A percentile compares a stretch with the other conserved stretches of the same genome.
phyloP scores from a whole-genome alignment of 2,329 filamentous ascomycete genomes.

The Penicillium occitanis region DNA sequence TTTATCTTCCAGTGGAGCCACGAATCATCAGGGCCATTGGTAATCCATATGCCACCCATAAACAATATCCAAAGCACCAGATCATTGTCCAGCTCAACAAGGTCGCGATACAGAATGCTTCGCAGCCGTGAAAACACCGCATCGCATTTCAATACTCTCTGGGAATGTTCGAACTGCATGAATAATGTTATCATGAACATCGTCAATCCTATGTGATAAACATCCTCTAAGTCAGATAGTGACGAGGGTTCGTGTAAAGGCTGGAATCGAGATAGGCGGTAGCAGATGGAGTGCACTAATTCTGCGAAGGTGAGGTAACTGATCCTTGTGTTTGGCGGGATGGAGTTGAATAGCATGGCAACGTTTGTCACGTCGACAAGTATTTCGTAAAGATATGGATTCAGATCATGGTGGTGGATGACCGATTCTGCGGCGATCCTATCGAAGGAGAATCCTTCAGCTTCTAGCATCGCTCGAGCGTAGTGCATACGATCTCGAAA shows the following conservation, averaged over 20 bases:
- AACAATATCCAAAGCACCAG: constrained; percentile 17
- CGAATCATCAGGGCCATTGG: not conserved
- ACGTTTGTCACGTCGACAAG: constrained; percentile 13
- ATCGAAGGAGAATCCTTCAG: constrained; percentile 7
- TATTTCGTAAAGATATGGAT: constrained; percentile 11
- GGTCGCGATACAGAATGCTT: constrained; percentile 1
- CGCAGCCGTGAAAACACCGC: not conserved
- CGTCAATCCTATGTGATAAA: constrained; percentile 17
- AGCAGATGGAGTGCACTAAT: constrained; percentile 14
- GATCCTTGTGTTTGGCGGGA: not conserved
- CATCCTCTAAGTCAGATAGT: constrained; percentile 4
- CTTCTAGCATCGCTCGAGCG: constrained; percentile 2
- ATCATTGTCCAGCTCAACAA: constrained; percentile 5
- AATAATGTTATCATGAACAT: constrained; percentile 20
- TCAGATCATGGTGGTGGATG: not conserved
- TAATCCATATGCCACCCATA: constrained; percentile 19
- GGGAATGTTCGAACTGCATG: constrained; percentile 5
- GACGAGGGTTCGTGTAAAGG: constrained; percentile 3
- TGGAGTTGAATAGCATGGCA: constrained; percentile 8
- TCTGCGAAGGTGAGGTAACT: constrained; percentile 13
- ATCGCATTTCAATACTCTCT: constrained; percentile 8
- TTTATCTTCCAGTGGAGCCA: constrained; percentile 9
- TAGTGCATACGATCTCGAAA: constrained; percentile 15
- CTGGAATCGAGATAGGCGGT: constrained; percentile 13
- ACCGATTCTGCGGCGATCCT: not conserved